Conservation (phyloP, 306 rosid species). For the Amphicarpaea edgeworthii region DNA sequence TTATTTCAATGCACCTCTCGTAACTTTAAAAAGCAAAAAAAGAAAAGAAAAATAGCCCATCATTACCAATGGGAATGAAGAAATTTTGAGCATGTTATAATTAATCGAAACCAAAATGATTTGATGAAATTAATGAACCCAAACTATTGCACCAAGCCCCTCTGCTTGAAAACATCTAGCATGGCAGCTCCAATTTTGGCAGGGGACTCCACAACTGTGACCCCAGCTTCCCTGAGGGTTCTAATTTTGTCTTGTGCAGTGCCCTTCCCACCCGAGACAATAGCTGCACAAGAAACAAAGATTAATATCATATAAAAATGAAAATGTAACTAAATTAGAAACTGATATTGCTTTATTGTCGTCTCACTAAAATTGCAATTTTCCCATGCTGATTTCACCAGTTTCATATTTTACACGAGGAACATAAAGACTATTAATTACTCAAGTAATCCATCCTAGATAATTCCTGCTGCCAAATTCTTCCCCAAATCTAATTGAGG, state of each 20-base stretch:
- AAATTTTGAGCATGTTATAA: constrained; percentile 18
- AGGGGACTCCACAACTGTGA: constrained; percentile 95
- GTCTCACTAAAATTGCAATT: neutral
- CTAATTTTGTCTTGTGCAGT: constrained; percentile 96
- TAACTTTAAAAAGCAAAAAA: constrained; percentile 27
- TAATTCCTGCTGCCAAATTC: neutral
- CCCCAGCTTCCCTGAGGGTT: constrained; percentile 90
- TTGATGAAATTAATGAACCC: constrained; percentile 38
- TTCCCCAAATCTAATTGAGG: too few relatives aligned
- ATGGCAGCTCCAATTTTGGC: constrained; percentile 90
- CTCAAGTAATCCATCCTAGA: constrained; percentile 1
- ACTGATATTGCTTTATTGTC: constrained; percentile 7
- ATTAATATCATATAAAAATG: neutral
- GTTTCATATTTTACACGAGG: neutral
- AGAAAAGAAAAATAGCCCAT: constrained; percentile 34
- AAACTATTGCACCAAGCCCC: constrained; percentile 74
- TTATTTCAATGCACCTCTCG: constrained; percentile 48
- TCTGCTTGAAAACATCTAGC: constrained; percentile 92
- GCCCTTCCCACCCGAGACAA: constrained; percentile 98
- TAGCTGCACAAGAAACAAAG: constrained; percentile 71
- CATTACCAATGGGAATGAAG: constrained; percentile 46
- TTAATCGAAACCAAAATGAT: constrained; percentile 43
- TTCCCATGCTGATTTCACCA: neutral
- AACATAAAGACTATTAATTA: neutral
- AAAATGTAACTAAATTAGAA: constrained; percentile 2